Percentiles rank a stretch among this genome's conserved stretches.
These are phyloP conservation scores for Isatis tinctoria DNA, from an alignment of 345 rosid genomes.

Conservation along the genomic window DNA sequence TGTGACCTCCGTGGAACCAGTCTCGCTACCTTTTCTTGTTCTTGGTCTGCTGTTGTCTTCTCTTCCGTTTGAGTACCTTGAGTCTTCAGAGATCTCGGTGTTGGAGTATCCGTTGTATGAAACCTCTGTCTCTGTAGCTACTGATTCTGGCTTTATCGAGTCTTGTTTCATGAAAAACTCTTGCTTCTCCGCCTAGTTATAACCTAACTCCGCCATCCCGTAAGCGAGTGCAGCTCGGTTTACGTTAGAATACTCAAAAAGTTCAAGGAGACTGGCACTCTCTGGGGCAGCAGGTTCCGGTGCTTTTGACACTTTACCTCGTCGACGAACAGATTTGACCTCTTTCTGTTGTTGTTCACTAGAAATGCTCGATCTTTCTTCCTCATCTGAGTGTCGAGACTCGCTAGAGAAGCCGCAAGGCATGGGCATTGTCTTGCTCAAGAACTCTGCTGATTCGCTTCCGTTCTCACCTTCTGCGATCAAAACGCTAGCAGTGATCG, in stretches of 20 bases:
- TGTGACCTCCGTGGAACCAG: conserved; percentile 37
- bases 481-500: too few species aligned
- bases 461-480: too few species aligned
- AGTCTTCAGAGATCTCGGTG: conserved; percentile 42
- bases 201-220: conserved; percentile 32
- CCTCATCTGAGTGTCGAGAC: conserved; percentile 31
- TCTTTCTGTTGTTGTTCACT: conserved; percentile 19
- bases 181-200: conserved; percentile 23
- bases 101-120: conserved; percentile 40
- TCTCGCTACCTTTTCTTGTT: conserved; percentile 36
- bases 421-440: too few species aligned
- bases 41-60: conserved; percentile 38
- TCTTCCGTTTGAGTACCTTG: conserved; percentile 39
- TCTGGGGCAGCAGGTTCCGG: conserved; percentile 6
- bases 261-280: conserved; percentile 28
- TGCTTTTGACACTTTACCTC: conserved; percentile 10
- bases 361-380: conserved; percentile 23
- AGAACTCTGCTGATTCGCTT: too few species aligned
- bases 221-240: conserved; percentile 34
- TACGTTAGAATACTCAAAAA: conserved; percentile 33
- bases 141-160: conserved; percentile 37
- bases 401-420: too few species aligned
- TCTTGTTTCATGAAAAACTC: conserved; percentile 31
- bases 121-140: conserved; percentile 46
- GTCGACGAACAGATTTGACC: conserved; percentile 25